These are phyloP conservation scores for Arabidopsis hybrid DNA, from an alignment of 441 rosid species.

Conservation along the genomic window DNA sequence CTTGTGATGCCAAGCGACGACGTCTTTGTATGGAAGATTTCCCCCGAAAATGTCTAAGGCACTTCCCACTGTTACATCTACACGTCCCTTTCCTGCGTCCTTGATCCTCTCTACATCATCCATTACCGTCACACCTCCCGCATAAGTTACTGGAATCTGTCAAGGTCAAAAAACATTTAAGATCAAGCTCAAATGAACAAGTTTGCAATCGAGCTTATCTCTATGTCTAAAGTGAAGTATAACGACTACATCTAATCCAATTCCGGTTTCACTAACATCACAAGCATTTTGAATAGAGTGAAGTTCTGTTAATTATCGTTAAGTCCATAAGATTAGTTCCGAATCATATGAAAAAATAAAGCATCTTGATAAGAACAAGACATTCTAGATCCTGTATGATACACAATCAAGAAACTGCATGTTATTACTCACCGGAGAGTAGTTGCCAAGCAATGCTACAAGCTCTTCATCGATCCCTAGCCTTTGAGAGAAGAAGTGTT, in stretches of 20 bases:
- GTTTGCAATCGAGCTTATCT: not conserved
- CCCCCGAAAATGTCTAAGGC: constrained; percentile 94
- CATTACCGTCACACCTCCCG: constrained; percentile 92
- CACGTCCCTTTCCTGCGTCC: constrained; percentile 72
- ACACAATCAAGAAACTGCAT: too few species aligned
- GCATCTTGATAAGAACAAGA: not conserved
- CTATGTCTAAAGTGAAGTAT: not conserved
- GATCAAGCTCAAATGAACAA: constrained; percentile 11
- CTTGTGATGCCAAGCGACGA: constrained; percentile 78
- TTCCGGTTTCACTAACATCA: not conserved
- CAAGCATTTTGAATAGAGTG: not conserved
- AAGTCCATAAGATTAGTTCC: not conserved
- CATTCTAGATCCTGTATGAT: not conserved
- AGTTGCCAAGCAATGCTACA: constrained; percentile 79
- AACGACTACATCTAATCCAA: not conserved
- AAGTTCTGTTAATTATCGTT: not conserved
- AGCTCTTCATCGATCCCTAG: constrained; percentile 97
- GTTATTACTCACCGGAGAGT: constrained; percentile 67
- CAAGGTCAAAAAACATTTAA: not conserved
- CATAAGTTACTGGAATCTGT: constrained; percentile 93
- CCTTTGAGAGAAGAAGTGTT: constrained; percentile 48
- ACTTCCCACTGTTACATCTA: constrained; percentile 92
- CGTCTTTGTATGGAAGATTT: constrained; percentile 69
- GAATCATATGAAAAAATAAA: constrained; percentile 14
- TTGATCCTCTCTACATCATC: constrained; percentile 84